phyloP scores from a whole-genome alignment of 2,329 filamentous ascomycete genomes.

The Pseudogymnoascus sp. region DNA sequence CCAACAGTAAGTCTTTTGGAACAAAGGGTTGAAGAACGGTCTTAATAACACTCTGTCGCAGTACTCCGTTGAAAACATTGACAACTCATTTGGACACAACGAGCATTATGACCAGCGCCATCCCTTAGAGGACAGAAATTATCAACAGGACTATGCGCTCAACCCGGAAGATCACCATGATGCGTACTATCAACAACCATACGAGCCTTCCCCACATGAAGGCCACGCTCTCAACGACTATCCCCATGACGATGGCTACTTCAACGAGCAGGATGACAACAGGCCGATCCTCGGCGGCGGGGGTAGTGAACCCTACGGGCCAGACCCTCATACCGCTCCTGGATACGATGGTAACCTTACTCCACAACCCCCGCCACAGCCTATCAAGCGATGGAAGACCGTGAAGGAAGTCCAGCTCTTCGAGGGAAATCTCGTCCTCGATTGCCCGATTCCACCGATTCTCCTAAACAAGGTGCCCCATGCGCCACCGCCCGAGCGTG shows the following conservation, averaged over 20 bases:
- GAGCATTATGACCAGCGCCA: slow-evolving; percentile 48
- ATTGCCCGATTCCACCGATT: slow-evolving; percentile 87
- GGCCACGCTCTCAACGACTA: slow-evolving; percentile 23
- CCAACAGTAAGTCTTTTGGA: slow-evolving; percentile 57
- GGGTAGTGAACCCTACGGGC: slow-evolving; percentile 43
- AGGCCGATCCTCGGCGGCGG: slow-evolving; percentile 61
- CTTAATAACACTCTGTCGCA: slow-evolving; percentile 23
- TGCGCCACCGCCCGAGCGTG: slow-evolving; percentile 68
- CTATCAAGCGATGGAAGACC: slow-evolving; percentile 88
- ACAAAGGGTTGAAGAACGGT: not conserved
- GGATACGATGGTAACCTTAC: slow-evolving; percentile 31
- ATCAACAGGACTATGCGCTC: slow-evolving; percentile 60
- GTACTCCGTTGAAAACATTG: slow-evolving; percentile 64
- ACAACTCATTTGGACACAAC: slow-evolving; percentile 53
- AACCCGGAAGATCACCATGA: slow-evolving; percentile 83
- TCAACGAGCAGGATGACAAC: slow-evolving; percentile 52
- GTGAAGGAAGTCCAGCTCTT: slow-evolving; percentile 98
- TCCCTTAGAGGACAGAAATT: slow-evolving; percentile 38
- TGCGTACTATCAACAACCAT: slow-evolving; percentile 75
- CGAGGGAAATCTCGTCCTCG: slow-evolving; percentile 90
- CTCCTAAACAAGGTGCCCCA: slow-evolving; percentile 83
- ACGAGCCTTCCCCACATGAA: slow-evolving; percentile 48
- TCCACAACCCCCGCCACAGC: slow-evolving; percentile 39
- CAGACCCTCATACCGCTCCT: slow-evolving; percentile 42
- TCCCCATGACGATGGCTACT: slow-evolving; percentile 20